A percentile compares a stretch with the other conserved stretches of the same genome.
Evolutionary conservation across 1,139 yeast species (phyloP).

Genomic region (Geotrichum siamense): DNA sequence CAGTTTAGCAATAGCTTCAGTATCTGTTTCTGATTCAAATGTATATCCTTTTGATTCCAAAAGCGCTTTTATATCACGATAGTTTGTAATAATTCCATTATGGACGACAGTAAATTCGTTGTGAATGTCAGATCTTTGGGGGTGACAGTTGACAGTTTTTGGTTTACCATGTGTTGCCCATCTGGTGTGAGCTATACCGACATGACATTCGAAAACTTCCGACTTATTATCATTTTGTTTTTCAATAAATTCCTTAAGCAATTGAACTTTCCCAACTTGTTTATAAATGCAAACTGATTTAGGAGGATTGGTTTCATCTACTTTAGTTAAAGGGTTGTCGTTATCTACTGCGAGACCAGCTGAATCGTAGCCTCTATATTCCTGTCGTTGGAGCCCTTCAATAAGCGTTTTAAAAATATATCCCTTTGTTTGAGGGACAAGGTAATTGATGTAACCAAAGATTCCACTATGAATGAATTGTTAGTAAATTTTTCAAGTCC

Average conservation of each 20-base stretch:
- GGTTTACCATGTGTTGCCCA: conserved; percentile 99
- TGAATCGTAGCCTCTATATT: conserved; percentile 97
- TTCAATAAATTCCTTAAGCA: conserved; percentile 59
- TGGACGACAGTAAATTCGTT: conserved; percentile 91
- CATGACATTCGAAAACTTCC: conserved; percentile 71
- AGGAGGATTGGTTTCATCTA: conserved; percentile 13
- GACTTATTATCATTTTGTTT: conserved; percentile 44
- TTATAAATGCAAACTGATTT: conserved; percentile 59
- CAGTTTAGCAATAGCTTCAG: conserved; percentile 95
- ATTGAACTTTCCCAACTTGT: conserved; percentile 87
- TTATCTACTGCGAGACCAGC: conserved; percentile 97
- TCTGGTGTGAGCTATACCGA: conserved; percentile 97
- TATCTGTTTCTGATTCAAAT: conserved; percentile 93
- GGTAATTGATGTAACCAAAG: conserved; percentile 94
- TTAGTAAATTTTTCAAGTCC: neutral
- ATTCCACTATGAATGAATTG: conserved; percentile 58
- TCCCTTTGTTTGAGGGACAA: conserved; percentile 87
- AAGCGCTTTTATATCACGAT: conserved; percentile 79
- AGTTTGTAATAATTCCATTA: conserved; percentile 97
- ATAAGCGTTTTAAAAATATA: conserved; percentile 83
- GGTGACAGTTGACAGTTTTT: conserved; percentile 80
- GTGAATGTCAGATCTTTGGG: conserved; percentile 78
- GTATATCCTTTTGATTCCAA: conserved; percentile 68
- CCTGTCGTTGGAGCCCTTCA: conserved; percentile 89
- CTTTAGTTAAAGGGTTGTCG: conserved; percentile 41